phyloP scores from a whole-genome alignment of 495 filamentous ascomycete genomes.

The Diplogelasinospora grovesii region DNA sequence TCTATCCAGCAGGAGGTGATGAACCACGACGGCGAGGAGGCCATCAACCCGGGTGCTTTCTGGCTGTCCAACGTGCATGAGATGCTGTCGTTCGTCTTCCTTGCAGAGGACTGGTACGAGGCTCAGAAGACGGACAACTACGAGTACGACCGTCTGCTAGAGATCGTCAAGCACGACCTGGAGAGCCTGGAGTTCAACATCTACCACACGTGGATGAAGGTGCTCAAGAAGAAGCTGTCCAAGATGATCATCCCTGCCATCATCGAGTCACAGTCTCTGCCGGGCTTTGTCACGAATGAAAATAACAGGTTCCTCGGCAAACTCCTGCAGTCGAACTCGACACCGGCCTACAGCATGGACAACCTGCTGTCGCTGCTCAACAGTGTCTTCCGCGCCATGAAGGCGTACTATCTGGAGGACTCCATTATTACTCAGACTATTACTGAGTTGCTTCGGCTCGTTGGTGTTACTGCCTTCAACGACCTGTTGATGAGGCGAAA shows the following conservation, averaged over 20 bases:
- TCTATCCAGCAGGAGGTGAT: constrained; percentile 98
- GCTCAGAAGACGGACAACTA: constrained; percentile 98
- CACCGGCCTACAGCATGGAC: constrained; percentile 97
- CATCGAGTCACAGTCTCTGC: constrained; percentile 96
- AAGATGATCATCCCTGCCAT: constrained; percentile 99
- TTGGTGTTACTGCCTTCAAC: constrained; percentile 98
- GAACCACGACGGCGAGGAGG: constrained; percentile 96
- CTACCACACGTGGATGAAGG: constrained; percentile 99
- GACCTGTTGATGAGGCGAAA: constrained; percentile 96
- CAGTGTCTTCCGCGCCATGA: constrained; percentile 97
- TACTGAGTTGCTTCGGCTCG: constrained; percentile 86
- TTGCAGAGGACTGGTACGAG: constrained; percentile 99
- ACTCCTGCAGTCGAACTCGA: constrained; percentile 77
- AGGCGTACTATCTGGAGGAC: constrained; percentile 94
- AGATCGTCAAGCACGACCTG: constrained; percentile 98
- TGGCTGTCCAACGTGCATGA: constrained; percentile 99
- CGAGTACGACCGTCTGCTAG: constrained; percentile 94
- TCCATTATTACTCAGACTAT: constrained; percentile 91
- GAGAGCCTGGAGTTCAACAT: constrained; percentile 99
- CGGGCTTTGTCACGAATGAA: constrained; percentile 97
- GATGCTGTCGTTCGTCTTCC: constrained; percentile 99
- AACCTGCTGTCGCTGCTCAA: constrained; percentile 94
- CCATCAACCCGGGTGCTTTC: constrained; percentile 95
- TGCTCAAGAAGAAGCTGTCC: constrained; percentile 94
- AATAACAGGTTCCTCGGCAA: constrained; percentile 97